These are phyloP conservation scores for Stellera chamaejasme DNA, from an alignment of 345 rosid species.

Conservation along the genomic window DNA sequence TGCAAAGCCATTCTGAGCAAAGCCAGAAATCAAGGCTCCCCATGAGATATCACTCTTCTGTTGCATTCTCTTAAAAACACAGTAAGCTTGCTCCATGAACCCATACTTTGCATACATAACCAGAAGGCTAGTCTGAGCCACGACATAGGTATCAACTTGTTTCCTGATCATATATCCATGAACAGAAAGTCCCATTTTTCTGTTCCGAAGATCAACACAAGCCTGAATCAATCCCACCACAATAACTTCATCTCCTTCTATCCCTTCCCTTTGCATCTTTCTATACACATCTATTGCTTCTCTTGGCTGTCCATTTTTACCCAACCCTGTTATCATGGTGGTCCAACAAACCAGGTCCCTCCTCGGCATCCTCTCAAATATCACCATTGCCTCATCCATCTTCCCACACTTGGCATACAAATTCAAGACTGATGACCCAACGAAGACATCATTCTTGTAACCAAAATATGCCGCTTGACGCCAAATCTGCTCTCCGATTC, in stretches of 20 bases:
- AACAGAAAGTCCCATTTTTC: constrained; percentile 38
- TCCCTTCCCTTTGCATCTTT: constrained; percentile 54
- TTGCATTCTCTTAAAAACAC: constrained; percentile 35
- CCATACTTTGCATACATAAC: constrained; percentile 76
- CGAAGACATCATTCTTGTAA: constrained; percentile 55
- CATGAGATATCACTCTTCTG: constrained; percentile 41
- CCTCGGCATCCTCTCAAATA: constrained; percentile 46
- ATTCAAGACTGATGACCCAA: constrained; percentile 66
- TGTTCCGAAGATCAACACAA: constrained; percentile 43
- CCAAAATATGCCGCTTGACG: constrained; percentile 44
- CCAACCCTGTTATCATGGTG: constrained; percentile 62
- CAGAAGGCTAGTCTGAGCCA: constrained; percentile 47
- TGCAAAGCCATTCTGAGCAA: constrained; percentile 56
- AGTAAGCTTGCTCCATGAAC: constrained; percentile 39
- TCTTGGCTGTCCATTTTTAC: constrained; percentile 26
- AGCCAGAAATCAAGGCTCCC: constrained; percentile 59
- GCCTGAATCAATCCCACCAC: constrained; percentile 65
- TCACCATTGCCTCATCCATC: constrained; percentile 38
- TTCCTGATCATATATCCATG: constrained; percentile 54
- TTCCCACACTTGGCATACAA: constrained; percentile 48
- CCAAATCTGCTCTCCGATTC: constrained; percentile 50
- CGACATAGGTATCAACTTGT: constrained; percentile 30
- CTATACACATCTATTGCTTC: constrained; percentile 45
- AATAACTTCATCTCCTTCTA: constrained; percentile 44
- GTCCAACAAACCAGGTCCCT: constrained; percentile 67